Evolutionary conservation across 1,284 basidiomycete genomes (phyloP).

Genomic region (Fomitopsis palustris): DNA sequence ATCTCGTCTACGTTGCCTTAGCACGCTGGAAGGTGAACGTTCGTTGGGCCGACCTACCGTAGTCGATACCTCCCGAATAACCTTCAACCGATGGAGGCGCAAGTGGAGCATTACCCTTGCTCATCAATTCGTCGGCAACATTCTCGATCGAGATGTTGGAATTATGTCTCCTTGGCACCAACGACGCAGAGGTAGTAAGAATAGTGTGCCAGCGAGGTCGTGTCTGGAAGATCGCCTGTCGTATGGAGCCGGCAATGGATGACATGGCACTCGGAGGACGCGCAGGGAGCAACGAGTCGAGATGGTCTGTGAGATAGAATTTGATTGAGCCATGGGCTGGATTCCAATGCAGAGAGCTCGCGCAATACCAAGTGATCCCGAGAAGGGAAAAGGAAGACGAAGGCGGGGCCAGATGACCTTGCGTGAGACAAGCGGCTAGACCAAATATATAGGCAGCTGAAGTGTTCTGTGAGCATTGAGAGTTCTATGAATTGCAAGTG

Average conservation of each 20-base stretch:
- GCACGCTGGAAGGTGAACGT: not conserved
- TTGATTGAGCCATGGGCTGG: not conserved
- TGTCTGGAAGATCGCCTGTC: not conserved
- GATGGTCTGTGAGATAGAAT: not conserved
- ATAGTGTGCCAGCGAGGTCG: not conserved
- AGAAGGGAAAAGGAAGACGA: not conserved
- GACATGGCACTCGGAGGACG: not conserved
- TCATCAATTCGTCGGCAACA: not conserved
- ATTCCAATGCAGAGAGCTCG: not conserved
- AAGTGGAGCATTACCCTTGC: not conserved
- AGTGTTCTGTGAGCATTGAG: not conserved
- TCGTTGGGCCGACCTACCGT: not conserved
- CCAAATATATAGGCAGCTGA: not conserved
- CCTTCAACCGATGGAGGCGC: not conserved
- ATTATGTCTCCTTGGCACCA: not conserved
- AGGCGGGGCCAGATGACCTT: slow-evolving; percentile 4
- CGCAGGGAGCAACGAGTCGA: not conserved
- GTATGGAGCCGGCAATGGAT: not conserved
- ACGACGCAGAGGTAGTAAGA: not conserved
- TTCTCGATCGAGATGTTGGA: not conserved
- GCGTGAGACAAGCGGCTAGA: not conserved
- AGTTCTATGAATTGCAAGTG: not conserved
- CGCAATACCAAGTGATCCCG: not conserved
- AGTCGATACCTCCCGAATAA: not conserved
- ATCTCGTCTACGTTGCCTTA: not conserved